These are phyloP conservation scores for Coprinopsis sp. DNA, from an alignment of 768 basidiomycete genomes.

Conservation along the genomic window DNA sequence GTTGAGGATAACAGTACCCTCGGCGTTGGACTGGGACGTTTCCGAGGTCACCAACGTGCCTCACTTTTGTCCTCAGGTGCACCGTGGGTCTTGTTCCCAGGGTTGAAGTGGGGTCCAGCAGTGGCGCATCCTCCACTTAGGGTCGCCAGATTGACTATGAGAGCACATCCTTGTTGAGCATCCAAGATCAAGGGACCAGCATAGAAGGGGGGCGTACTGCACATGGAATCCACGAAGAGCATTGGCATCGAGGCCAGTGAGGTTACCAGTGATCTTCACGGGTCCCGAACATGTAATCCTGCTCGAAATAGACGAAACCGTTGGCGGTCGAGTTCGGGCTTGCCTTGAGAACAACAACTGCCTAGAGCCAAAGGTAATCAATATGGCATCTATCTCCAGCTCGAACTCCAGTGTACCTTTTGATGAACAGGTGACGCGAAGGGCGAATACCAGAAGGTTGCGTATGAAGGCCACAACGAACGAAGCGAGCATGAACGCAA, in stretches of 20 bases:
- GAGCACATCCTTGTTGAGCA: background rate
- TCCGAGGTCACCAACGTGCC: constrained; percentile 75
- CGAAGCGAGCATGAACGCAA: background rate
- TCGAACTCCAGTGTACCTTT: background rate
- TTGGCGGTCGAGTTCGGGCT: constrained; percentile 54
- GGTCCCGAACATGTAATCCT: constrained; percentile 42
- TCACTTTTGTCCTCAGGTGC: constrained; percentile 44
- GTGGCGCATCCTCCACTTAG: constrained; percentile 58
- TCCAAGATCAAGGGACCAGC: background rate
- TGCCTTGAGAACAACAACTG: constrained; percentile 54
- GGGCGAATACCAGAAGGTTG: background rate
- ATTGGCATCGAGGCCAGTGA: constrained; percentile 54
- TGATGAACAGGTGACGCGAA: background rate
- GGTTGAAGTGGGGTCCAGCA: constrained; percentile 77
- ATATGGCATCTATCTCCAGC: background rate
- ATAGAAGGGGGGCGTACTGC: constrained; percentile 46
- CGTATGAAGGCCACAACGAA: background rate
- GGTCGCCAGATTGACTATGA: constrained; percentile 48
- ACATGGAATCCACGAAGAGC: constrained; percentile 72
- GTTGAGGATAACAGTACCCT: constrained; percentile 42
- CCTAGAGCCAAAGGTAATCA: constrained; percentile 19
- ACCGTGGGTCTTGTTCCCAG: constrained; percentile 59
- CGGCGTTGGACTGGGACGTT: constrained; percentile 60
- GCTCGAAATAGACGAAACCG: constrained; percentile 65
- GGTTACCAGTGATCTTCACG: constrained; percentile 57